Base-by-base conservation (phyloP, 805 yeast genomes). In the Wickerhamiella bombiphila region DNA sequence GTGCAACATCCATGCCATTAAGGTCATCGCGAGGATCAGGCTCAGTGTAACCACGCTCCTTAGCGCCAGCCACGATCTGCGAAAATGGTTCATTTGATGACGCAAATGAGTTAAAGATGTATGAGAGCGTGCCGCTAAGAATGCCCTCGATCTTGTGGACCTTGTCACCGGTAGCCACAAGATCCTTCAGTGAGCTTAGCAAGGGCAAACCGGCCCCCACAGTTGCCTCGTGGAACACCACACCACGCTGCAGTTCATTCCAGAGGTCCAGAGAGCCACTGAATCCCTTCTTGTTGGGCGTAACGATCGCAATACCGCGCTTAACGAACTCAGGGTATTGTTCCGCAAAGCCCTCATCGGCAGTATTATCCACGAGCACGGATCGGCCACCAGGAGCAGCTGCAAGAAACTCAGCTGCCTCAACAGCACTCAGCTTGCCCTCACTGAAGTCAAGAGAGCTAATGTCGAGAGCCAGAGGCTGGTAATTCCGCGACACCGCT, bases 11-110 rank as follows among this genome's bases (percentile, higher is more conserved):
- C 57, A 91, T 70, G 38, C 99, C 99, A 60, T 88, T 91, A 60
- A 91, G 72, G 58, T 91, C 99, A 59, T 91, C 99, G 64, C 99
- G 78, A 60, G 99, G 98, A 60, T 91, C 99, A 35, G 99, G 99
- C 64, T 91, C 98, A 30, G 96, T 88, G 70, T 83, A 91, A 36
- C 99, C 99, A 47, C 83, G 67, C 37, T 75, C 62, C 63, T 88
- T 88, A 37, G 99, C 98, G 34, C 75, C 74, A 45, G 70, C 67
- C 41, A 91, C 97, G 36, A 91, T 76, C 39, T 85, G 94, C 19
- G 96, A 83, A 59, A 86, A 91, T 56, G 79, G 80, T 42, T 73
- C 69, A 36, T 70, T 66, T 34, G 69, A 64, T 34, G 93, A 72
- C 30, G 95, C 82, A 60, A 76, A 91, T 56, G 80, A 86, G 63